Evolutionary conservation across 176 grass and related monocot genomes (phyloP).

Genomic region (maize (Zea mays)): Zm-B73-REFERENCE-NAM-5.0 NC_050099.1:3479501-3480000

Average conservation of each 20-base stretch:
- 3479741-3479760: slow-evolving; percentile 56
- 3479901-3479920: slow-evolving; percentile 60
- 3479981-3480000: slow-evolving; percentile 38
- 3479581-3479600: slow-evolving; percentile 48
- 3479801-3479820: slow-evolving; percentile 53
- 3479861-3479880: slow-evolving; percentile 62
- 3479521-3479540: background rate
- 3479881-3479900: slow-evolving; percentile 50
- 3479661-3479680: slow-evolving; percentile 55
- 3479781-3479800: slow-evolving; percentile 66
- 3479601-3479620: slow-evolving; percentile 75
- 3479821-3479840: slow-evolving; percentile 63
- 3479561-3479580: slow-evolving; percentile 17
- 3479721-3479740: slow-evolving; percentile 51
- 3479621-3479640: slow-evolving; percentile 64
- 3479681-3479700: slow-evolving; percentile 54
- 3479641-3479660: slow-evolving; percentile 62
- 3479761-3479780: slow-evolving; percentile 67
- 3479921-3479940: slow-evolving; percentile 60
- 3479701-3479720: slow-evolving; percentile 57
- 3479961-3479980: slow-evolving; percentile 54
- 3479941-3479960: slow-evolving; percentile 53
- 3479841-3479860: slow-evolving; percentile 53
- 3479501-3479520: too few relatives aligned
- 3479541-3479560: slow-evolving; percentile 17